These are phyloP conservation scores for Wallemia ichthyophaga DNA, from an alignment of 1,284 basidiomycete species.

Conservation along the genomic window DNA sequence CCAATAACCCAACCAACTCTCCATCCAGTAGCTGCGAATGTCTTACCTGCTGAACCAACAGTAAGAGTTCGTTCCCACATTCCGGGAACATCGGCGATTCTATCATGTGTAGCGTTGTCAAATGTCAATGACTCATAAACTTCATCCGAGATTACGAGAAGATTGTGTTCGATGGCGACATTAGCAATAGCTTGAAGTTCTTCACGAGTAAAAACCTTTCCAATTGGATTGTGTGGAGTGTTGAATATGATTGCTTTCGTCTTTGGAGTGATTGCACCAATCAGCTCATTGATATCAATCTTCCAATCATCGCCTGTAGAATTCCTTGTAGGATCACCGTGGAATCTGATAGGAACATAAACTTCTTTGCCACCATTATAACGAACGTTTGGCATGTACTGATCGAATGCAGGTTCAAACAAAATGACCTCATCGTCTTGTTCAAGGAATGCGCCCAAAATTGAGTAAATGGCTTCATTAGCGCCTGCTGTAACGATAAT, in stretches of 20 bases:
- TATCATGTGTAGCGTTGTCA: conserved; percentile 57
- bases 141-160: conserved; percentile 84
- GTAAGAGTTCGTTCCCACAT: conserved; percentile 92
- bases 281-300: conserved; percentile 55
- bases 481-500: conserved; percentile 85
- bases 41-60: conserved; percentile 1
- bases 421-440: conserved; percentile 87
- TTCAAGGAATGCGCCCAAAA: conserved; percentile 61
- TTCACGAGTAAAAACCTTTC: conserved; percentile 62
- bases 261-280: conserved; percentile 50
- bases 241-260: conserved; percentile 83
- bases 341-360: conserved; percentile 49
- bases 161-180: conserved; percentile 68
- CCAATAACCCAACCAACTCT: conserved; percentile 34
- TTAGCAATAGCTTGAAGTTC: conserved; percentile 62
- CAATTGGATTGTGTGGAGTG: conserved; percentile 83
- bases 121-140: conserved; percentile 70
- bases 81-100: conserved; percentile 71
- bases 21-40: conserved; percentile 97
- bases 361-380: conserved; percentile 40
- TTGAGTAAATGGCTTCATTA: conserved; percentile 78
- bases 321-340: conserved; percentile 25
- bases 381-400: conserved; percentile 30
- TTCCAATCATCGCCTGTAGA: conserved; percentile 45
- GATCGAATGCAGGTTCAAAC: conserved; percentile 95